A percentile compares a stretch with the other conserved stretches of the same genome.
These are phyloP conservation scores for Eucalyptus curtisii DNA, from an alignment of 345 rosid species.

Conservation along the genomic window DNA sequence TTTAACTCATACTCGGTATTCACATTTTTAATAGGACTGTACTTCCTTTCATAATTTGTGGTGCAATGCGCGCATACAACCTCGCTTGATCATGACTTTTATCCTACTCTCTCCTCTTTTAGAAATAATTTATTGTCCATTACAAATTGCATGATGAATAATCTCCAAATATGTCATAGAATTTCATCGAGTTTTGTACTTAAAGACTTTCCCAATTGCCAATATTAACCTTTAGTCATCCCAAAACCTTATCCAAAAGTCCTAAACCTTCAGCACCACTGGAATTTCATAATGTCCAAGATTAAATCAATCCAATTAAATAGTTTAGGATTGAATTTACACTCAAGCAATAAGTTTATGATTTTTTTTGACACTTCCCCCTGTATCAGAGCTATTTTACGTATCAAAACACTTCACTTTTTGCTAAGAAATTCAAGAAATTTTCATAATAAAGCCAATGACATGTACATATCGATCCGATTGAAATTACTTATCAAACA, in stretches of 20 bases:
- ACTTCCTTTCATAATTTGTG: background rate
- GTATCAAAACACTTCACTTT: background rate
- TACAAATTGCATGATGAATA: background rate
- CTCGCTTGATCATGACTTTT: background rate
- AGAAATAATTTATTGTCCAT: background rate
- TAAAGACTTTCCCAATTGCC: background rate
- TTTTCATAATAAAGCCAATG: background rate
- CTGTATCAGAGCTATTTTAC: background rate
- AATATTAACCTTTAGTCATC: background rate
- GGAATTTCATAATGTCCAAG: too few relatives aligned
- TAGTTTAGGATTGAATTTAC: too few relatives aligned
- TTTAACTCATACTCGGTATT: background rate
- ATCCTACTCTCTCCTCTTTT: background rate
- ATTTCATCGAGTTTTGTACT: background rate
- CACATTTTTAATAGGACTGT: background rate
- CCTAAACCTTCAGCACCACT: too few relatives aligned
- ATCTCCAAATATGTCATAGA: background rate
- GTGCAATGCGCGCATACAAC: fast-evolving
- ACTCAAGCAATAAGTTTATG: too few relatives aligned
- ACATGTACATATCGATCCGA: background rate
- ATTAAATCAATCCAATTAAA: too few relatives aligned
- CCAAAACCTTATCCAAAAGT: background rate
- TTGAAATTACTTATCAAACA: background rate
- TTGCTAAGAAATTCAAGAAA: background rate
- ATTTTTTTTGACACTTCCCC: too few relatives aligned